Evolutionary conservation across 306 rosid genomes (phyloP).

Genomic region (Arachis hypogaea): DNA sequence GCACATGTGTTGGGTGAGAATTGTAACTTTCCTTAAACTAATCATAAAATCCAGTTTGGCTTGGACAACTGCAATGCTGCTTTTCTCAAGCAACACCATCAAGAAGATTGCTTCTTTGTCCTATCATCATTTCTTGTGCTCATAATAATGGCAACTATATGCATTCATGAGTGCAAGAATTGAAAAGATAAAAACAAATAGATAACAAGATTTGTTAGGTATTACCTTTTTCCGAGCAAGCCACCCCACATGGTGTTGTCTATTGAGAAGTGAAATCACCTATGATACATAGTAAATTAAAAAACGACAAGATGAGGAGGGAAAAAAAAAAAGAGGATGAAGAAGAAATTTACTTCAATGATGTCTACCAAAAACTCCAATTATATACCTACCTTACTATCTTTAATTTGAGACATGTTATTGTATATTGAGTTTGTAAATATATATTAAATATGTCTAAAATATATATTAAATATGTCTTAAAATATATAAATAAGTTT

Average conservation of each 20-base stretch:
- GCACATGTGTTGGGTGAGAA: conserved; percentile 41
- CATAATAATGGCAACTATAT: neutral
- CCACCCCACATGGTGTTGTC: neutral
- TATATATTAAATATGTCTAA: too few species aligned
- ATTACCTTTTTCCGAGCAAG: conserved; percentile 10
- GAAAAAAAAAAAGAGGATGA: neutral
- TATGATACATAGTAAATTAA: neutral
- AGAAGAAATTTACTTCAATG: neutral
- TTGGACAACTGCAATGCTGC: conserved; percentile 20
- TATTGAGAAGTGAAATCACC: conserved; percentile 6
- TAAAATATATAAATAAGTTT: too few species aligned
- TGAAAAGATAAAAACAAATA: conserved; percentile 1
- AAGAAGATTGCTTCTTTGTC: conserved; percentile 26
- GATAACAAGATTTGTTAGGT: conserved; percentile 8
- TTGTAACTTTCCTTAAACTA: conserved; percentile 1
- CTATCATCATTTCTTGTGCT: conserved; percentile 11
- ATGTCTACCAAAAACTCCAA: neutral
- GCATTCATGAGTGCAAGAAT: conserved; percentile 10
- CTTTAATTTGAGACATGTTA: too few species aligned
- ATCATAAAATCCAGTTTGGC: neutral
- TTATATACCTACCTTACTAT: neutral
- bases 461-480: too few species aligned
- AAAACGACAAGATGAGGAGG: neutral
- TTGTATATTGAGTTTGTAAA: too few species aligned
- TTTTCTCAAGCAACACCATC: conserved; percentile 10